Evolutionary conservation across 257 asterid species (phyloP).

Genomic region (Nicotiana otophora): DNA sequence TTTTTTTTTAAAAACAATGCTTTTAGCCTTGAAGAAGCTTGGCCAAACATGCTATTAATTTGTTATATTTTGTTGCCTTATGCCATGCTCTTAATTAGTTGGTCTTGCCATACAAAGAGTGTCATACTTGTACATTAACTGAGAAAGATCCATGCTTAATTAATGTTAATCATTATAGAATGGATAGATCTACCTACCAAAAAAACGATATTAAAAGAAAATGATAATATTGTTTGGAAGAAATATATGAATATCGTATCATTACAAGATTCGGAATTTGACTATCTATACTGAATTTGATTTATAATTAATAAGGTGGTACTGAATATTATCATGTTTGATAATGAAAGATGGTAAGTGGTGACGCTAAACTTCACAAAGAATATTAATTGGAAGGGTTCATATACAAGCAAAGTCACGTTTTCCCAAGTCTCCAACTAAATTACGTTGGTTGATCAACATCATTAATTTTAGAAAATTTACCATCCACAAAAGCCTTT

Average conservation of each 20-base stretch:
- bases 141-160: not conserved
- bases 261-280: not conserved
- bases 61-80: not conserved
- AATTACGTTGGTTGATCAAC: conserved; percentile 1
- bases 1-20: too few relatives aligned
- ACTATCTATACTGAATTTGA: not conserved
- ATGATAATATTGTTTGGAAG: not conserved
- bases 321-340: not conserved
- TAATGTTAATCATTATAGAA: not conserved
- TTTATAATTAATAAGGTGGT: not conserved
- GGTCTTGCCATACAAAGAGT: not conserved
- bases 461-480: not conserved
- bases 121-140: not conserved
- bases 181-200: conserved; percentile 6
- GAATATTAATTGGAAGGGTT: not conserved
- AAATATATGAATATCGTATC: not conserved
- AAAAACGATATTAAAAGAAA: not conserved
- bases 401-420: not conserved
- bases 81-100: not conserved
- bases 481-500: not conserved
- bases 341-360: not conserved
- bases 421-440: conserved; percentile 4
- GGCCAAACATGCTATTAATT: not conserved
- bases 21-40: too few relatives aligned
- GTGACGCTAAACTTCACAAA: not conserved